These are phyloP conservation scores for Claviceps spartinae DNA, from an alignment of 2,329 filamentous ascomycete genomes.

Conservation along the genomic window DNA sequence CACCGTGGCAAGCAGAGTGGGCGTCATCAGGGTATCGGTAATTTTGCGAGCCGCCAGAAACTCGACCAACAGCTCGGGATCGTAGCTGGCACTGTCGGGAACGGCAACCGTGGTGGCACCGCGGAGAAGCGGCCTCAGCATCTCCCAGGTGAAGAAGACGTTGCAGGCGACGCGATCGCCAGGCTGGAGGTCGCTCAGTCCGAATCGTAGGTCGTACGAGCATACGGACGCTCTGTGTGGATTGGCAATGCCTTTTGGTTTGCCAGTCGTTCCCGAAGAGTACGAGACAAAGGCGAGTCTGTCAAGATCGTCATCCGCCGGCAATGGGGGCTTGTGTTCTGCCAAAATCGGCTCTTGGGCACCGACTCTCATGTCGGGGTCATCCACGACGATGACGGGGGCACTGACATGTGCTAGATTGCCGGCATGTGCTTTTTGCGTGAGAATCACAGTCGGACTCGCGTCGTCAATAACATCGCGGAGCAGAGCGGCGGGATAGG, in stretches of 20 bases:
- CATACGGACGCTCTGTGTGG: constrained; percentile 59
- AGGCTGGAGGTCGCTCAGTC: constrained; percentile 51
- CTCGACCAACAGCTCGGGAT: constrained; percentile 60
- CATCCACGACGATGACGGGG: constrained; percentile 52
- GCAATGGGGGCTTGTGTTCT: constrained; percentile 35
- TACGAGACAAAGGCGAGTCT: constrained; percentile 69
- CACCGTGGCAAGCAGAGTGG: constrained; percentile 62
- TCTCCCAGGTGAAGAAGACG: constrained; percentile 81
- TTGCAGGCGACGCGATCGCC: constrained; percentile 77
- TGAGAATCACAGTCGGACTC: constrained; percentile 56
- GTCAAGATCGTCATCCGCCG: constrained; percentile 55
- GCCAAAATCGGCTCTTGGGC: constrained; percentile 11
- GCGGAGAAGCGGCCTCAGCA: constrained; percentile 59
- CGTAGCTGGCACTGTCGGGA: constrained; percentile 65
- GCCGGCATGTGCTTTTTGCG: constrained; percentile 47
- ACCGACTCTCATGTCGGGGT: constrained; percentile 19
- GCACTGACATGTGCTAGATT: constrained; percentile 47
- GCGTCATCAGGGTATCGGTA: constrained; percentile 75
- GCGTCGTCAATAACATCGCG: constrained; percentile 68
- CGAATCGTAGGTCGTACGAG: constrained; percentile 62
- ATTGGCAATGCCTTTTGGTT: constrained; percentile 73
- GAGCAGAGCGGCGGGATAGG: constrained; percentile 60
- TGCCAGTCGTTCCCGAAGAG: constrained; percentile 64
- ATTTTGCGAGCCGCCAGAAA: constrained; percentile 51
- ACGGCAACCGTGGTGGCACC: constrained; percentile 65